Conservation (phyloP, 164 flowering plant genomes). For the Magnolia changhungtana region DNA sequence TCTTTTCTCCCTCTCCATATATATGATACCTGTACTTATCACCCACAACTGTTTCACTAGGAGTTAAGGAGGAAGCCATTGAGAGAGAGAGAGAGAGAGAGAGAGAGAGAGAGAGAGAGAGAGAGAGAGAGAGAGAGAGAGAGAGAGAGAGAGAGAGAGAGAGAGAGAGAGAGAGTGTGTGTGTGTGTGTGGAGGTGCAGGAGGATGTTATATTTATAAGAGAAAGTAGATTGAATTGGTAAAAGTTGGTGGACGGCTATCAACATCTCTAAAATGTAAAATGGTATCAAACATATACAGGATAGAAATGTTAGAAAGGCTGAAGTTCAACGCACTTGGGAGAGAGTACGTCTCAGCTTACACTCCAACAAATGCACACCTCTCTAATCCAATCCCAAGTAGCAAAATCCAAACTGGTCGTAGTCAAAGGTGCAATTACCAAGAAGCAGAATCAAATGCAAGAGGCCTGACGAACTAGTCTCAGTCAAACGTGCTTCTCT, state of each 20-base stretch:
- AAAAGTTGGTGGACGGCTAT: background rate
- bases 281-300: too few relatives aligned
- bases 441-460: too few relatives aligned
- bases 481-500: too few relatives aligned
- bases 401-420: too few relatives aligned
- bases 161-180: conserved; percentile 6
- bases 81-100: background rate
- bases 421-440: too few relatives aligned
- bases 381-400: too few relatives aligned
- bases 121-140: conserved; percentile 6
- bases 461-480: too few relatives aligned
- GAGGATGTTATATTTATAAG: background rate
- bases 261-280: background rate
- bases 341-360: background rate
- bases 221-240: background rate
- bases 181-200: background rate
- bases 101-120: conserved; percentile 5
- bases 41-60: conserved; percentile 5
- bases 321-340: background rate
- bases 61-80: background rate
- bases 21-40: conserved; percentile 62
- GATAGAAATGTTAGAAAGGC: too few relatives aligned
- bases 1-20: conserved; percentile 42
- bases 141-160: conserved; percentile 1
- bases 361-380: too few relatives aligned